A percentile compares a stretch with the other conserved stretches of the same genome.
Conservation (phyloP, 2,329 filamentous ascomycete genomes). For the Epichloe coenophiala region DNA sequence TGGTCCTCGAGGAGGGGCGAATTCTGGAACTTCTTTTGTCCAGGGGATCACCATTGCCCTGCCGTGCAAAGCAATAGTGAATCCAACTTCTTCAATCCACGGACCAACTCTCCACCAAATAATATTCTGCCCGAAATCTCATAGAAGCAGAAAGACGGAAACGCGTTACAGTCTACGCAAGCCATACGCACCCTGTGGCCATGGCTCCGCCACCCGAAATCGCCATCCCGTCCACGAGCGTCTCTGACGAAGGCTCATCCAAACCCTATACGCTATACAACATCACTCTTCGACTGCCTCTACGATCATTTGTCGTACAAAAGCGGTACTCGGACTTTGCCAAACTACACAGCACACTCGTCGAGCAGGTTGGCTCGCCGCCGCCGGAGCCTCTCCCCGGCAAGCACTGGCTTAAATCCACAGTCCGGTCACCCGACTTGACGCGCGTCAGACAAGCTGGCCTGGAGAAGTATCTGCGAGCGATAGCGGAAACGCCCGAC, state of each 20-base stretch:
- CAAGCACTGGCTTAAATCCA: constrained; percentile 68
- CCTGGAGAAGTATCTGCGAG: constrained; percentile 58
- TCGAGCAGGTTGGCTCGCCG: constrained; percentile 42
- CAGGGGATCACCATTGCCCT: background rate
- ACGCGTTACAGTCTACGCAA: background rate
- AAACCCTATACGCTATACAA: constrained; percentile 70
- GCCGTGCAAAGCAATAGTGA: background rate
- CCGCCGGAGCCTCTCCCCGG: constrained; percentile 55
- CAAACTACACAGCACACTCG: constrained; percentile 49
- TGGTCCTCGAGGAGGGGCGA: background rate
- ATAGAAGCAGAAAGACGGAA: background rate
- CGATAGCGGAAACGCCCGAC: constrained; percentile 61
- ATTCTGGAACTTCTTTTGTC: background rate
- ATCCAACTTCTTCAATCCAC: background rate
- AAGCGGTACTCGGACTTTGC: constrained; percentile 77
- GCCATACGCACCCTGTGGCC: constrained; percentile 5
- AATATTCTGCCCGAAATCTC: background rate
- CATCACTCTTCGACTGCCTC: constrained; percentile 61
- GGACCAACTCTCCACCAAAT: background rate
- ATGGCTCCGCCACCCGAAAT: constrained; percentile 57
- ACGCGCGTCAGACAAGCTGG: constrained; percentile 56
- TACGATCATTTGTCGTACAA: constrained; percentile 60
- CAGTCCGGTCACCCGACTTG: constrained; percentile 53
- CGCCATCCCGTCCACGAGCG: constrained; percentile 52
- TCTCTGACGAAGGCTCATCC: constrained; percentile 33